Conservation (phyloP, 164 flowering plant genomes). For the Dillenia suffruticosa region DNA sequence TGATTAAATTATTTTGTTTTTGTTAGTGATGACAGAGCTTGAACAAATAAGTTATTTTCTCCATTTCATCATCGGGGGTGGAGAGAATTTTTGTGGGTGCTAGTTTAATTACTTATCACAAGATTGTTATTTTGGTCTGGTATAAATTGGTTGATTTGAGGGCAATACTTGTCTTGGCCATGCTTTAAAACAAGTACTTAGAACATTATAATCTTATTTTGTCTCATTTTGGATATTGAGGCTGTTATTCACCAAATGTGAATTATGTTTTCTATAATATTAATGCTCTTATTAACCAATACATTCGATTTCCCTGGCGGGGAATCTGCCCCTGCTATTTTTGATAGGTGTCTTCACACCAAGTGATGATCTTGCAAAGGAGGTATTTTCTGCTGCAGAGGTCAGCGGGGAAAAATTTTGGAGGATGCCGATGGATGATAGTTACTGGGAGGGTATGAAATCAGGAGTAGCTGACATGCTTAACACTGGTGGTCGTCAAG, state of each 20-base stretch:
- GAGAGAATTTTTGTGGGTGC: too few species aligned
- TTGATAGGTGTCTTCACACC: constrained; percentile 81
- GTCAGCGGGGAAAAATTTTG: constrained; percentile 83
- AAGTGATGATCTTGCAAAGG: constrained; percentile 83
- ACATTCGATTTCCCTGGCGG: not conserved
- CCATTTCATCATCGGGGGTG: not conserved
- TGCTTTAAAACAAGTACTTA: too few species aligned
- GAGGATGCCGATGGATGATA: constrained; percentile 96
- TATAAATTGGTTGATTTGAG: too few species aligned
- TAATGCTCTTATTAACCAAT: too few species aligned
- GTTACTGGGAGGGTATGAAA: constrained; percentile 97
- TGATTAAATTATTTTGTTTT: not conserved
- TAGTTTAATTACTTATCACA: too few species aligned
- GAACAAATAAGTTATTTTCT: not conserved
- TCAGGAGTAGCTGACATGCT: constrained; percentile 98
- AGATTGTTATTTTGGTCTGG: too few species aligned
- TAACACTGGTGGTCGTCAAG: constrained; percentile 84
- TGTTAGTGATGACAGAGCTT: not conserved
- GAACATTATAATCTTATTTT: too few species aligned
- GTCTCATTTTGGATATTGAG: too few species aligned
- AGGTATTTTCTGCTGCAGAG: constrained; percentile 71
- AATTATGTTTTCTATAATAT: too few species aligned
- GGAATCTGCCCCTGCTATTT: not conserved
- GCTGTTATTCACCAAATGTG: too few species aligned
- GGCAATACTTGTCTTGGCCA: too few species aligned